Evolutionary conservation across 2,329 filamentous ascomycete species (phyloP), one percentile per base, ranked within the genome.

Genomic region (Penicillium sp.): DNA sequence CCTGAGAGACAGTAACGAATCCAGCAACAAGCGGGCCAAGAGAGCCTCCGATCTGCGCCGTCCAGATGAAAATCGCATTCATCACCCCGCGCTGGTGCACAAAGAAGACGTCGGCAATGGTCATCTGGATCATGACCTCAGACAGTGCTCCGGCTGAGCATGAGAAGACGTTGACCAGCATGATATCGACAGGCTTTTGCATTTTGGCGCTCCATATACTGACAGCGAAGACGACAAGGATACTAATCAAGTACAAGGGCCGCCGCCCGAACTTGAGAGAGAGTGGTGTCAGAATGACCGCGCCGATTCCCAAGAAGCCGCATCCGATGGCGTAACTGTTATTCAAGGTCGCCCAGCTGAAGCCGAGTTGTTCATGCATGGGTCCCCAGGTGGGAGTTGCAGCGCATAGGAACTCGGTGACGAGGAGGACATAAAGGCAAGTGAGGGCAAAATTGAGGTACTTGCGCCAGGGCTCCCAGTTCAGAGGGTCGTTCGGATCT

Each of bases 61-160:
- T 69, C 71, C 74, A 79, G 60, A 81, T 70, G 62, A 82, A 85
- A 11, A 82, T 74, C 0, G 71, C 73, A 61, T 85, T 86, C 78
- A 82, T 80, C 2, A 74, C 69, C 0, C 78, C 82, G 21, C 79
- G 75, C 57, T 84, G 73, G 55, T 84, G 82, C 4, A 83, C 75
- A 61, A 84, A 84, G 69, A 80, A 84, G 48, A 84, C 57, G 64
- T 84, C 81, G 11, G 77, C 76, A 11, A 83, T 76, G 0, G 81
- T 83, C 70, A 83, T 79, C 58, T 83, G 80, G 0, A 83, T 77
- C 29, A 83, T 70, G 0, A 74, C 73, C 66, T 84, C 82, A 30
- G 71, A 72, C 0, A 82, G 60, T 5, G 81, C 79, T 3, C 82
- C 83, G 3, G 77, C 69, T 21, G 82, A 71, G 41, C 83, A 79